phyloP scores from a whole-genome alignment of 176 grass and related monocot genomes.

The Areca catechu region DNA sequence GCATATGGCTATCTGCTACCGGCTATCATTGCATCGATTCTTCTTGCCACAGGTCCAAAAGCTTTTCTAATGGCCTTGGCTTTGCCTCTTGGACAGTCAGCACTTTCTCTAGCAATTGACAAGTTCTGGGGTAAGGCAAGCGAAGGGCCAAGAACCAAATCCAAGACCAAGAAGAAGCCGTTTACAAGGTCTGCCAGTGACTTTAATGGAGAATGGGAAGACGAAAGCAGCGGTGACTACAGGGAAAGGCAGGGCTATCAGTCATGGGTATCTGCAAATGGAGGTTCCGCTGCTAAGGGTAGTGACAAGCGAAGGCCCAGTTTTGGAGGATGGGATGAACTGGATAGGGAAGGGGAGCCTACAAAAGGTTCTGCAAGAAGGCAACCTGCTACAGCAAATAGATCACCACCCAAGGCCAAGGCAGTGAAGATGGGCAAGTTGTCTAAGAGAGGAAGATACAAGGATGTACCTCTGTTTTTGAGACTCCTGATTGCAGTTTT shows the following conservation, averaged over 20 bases:
- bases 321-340: slow-evolving; percentile 88
- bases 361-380: slow-evolving; percentile 3
- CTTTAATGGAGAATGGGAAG: slow-evolving; percentile 20
- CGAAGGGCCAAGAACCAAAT: slow-evolving; percentile 4
- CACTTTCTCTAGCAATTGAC: slow-evolving; percentile 42
- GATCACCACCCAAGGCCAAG: not conserved
- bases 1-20: slow-evolving; percentile 54
- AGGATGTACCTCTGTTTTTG: slow-evolving; percentile 51
- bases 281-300: not conserved
- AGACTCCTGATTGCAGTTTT: slow-evolving; percentile 71
- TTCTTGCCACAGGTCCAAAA: slow-evolving; percentile 47
- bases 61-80: slow-evolving; percentile 79
- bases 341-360: slow-evolving; percentile 19
- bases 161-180: slow-evolving; percentile 11
- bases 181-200: slow-evolving; percentile 10
- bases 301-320: slow-evolving; percentile 2
- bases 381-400: not conserved
- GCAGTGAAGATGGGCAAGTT: slow-evolving; percentile 19
- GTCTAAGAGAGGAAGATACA: slow-evolving; percentile 42
- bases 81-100: slow-evolving; percentile 63
- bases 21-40: slow-evolving; percentile 49
- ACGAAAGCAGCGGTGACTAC: slow-evolving; percentile 1
- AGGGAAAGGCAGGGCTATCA: slow-evolving; percentile 28
- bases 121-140: slow-evolving; percentile 31
- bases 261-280: slow-evolving; percentile 27